Evolutionary conservation across 306 rosid species (phyloP).

Genomic region (Lotus japonicus): DNA sequence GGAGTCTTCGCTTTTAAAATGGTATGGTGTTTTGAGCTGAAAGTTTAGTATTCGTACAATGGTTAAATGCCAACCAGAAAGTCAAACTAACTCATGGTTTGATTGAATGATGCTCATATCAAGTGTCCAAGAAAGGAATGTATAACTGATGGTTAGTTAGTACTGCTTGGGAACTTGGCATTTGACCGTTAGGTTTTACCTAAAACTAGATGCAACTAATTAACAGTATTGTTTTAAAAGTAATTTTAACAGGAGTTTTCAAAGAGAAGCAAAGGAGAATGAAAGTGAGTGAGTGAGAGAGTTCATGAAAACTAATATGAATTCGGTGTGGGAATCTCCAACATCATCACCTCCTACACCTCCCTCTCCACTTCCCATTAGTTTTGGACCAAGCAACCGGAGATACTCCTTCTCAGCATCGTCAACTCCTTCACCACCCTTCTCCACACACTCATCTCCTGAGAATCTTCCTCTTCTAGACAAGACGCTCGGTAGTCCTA

Average conservation of each 20-base stretch:
- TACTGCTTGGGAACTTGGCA: neutral
- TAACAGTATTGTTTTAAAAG: neutral
- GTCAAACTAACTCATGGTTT: constrained; percentile 11
- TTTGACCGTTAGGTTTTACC: constrained; percentile 56
- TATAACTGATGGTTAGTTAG: constrained; percentile 13
- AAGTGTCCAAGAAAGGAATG: neutral
- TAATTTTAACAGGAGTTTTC: neutral
- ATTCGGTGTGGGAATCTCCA: constrained; percentile 31
- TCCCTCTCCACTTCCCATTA: constrained; percentile 74
- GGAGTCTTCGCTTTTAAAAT: neutral
- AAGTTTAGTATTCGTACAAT: neutral
- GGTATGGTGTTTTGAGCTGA: neutral
- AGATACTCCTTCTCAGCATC: constrained; percentile 55
- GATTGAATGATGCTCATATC: neutral
- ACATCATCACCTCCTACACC: constrained; percentile 82
- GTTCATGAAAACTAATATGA: constrained; percentile 21
- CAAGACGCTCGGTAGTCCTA: neutral
- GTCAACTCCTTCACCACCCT: constrained; percentile 60
- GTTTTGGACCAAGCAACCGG: constrained; percentile 58
- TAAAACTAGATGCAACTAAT: constrained; percentile 16
- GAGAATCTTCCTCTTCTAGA: constrained; percentile 50
- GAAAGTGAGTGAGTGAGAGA: neutral
- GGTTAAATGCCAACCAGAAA: neutral
- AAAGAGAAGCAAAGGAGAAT: constrained; percentile 8
- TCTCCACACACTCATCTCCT: constrained; percentile 42